phyloP scores from a whole-genome alignment of 2,329 filamentous ascomycete species.

The Calycina herbarum region DNA sequence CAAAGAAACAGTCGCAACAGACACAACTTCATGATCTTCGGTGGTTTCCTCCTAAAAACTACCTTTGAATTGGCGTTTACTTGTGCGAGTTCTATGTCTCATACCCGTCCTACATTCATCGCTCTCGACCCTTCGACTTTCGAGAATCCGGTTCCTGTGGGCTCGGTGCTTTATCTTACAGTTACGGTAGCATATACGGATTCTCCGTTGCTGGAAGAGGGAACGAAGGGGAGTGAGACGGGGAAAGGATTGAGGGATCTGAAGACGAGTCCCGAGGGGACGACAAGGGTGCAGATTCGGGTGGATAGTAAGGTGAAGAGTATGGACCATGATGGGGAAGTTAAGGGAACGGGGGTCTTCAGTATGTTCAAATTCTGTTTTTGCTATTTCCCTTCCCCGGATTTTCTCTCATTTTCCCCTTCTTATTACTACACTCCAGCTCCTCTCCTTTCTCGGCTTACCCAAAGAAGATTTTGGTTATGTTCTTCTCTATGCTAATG shows the following conservation, averaged over 20 bases:
- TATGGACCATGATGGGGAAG: conserved; percentile 62
- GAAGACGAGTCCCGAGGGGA: conserved; percentile 41
- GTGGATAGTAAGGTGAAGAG: conserved; percentile 69
- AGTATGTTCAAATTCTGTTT: too few species aligned
- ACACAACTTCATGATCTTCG: conserved; percentile 75
- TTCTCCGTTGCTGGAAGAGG: conserved; percentile 45
- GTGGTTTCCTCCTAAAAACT: conserved; percentile 68
- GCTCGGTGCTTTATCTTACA: conserved; percentile 68
- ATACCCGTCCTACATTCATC: conserved; percentile 66
- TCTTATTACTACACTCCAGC: too few species aligned
- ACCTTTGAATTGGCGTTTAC: conserved; percentile 74
- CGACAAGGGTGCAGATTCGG: conserved; percentile 64
- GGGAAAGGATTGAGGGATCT: neutral
- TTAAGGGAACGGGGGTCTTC: conserved; percentile 69
- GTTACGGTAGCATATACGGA: conserved; percentile 69
- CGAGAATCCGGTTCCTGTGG: conserved; percentile 70
- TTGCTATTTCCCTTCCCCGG: too few species aligned
- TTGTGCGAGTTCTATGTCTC: conserved; percentile 66
- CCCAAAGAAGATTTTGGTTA: too few species aligned
- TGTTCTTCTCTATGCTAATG: too few species aligned
- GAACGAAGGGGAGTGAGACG: conserved; percentile 25
- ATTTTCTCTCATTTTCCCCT: too few species aligned
- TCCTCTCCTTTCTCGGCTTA: too few species aligned
- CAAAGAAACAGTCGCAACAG: conserved; percentile 49
- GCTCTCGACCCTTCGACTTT: conserved; percentile 70